Evolutionary conservation across 73 alveolate species (phyloP).

Genomic region (Tetrahymena malaccensis): DNA sequence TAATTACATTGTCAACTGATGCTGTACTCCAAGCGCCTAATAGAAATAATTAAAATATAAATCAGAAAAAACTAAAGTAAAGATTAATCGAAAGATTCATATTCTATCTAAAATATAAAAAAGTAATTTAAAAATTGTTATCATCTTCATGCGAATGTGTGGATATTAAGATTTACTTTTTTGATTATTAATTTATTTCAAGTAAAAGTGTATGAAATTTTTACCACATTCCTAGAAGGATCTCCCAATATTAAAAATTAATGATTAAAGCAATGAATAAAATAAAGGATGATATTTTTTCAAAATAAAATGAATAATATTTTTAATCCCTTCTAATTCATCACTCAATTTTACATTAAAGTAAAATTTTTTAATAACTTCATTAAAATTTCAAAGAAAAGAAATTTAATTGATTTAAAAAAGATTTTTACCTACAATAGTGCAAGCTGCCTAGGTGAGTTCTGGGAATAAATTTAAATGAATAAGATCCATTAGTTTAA

Average conservation of each 20-base stretch:
- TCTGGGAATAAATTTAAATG: conserved; percentile 15
- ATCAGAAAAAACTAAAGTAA: background rate
- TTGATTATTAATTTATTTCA: background rate
- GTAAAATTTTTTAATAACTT: background rate
- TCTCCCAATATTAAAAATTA: background rate
- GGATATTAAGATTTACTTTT: background rate
- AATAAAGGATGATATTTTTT: no score
- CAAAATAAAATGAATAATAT: no score
- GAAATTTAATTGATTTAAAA: no score
- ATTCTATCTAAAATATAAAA: no score
- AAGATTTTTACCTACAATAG: background rate
- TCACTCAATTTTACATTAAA: background rate
- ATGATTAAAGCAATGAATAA: background rate
- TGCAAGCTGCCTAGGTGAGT: conserved; percentile 1
- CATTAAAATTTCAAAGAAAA: background rate
- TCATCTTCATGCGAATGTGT: background rate
- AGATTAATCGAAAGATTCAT: background rate
- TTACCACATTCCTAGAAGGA: background rate
- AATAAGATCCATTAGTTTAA: background rate
- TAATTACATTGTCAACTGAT: background rate
- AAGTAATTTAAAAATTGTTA: no score
- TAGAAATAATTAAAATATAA: background rate
- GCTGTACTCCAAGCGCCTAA: conserved; percentile 10
- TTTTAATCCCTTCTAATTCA: background rate
- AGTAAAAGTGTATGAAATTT: background rate